Base-by-base conservation (phyloP, 768 basidiomycete genomes). In the Tulasnella sp. region DNA sequence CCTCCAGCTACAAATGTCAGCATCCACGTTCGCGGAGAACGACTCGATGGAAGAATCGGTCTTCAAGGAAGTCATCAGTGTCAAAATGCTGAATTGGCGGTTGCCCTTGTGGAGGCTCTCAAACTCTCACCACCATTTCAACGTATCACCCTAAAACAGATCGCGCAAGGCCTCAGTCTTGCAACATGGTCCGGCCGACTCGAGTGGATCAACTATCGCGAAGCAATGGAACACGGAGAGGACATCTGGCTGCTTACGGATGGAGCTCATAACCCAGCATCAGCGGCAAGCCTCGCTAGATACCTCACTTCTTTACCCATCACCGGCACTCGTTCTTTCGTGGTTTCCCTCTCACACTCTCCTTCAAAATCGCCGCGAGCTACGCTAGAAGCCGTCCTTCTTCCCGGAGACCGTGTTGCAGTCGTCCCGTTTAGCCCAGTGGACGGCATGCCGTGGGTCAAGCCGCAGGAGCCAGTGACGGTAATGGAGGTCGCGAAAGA, bases 381-480 rank as follows among this genome's bases (percentile, higher is more conserved):
- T 72, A 94, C 92, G 0, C 85, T 97, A 22, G 82, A 84, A 2
- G 92, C 92, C 0, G 85, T 98, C 14, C 82, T 97, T 9, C 83
- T 86, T 1, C 81, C 84, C 2, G 83, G 81, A 15, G 80, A 86
- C 49, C 80, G 82, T 31, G 85, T 91, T 25, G 91, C 90, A 2
- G 83, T 89, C 0, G 80, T 91, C 29, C 82, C 82, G 19, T 97
- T 96, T 82, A 86, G 90, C 69, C 89, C 88, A 4, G 93, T 95
- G 0, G 92, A 91, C 3, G 93, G 91, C 2, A 99, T 99, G 97
- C 94, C 96, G 0, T 99, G 97, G 97, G 90, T 99, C 34, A 87
- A 85, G 45, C 84, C 90, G 3, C 90, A 91, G 0, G 81, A 88
- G 8, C 85, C 87, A 3, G 82, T 82, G 1, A 87, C 88, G 69